phyloP scores from a whole-genome alignment of 306 rosid genomes.

The Cicer pinnatifidum region DNA sequence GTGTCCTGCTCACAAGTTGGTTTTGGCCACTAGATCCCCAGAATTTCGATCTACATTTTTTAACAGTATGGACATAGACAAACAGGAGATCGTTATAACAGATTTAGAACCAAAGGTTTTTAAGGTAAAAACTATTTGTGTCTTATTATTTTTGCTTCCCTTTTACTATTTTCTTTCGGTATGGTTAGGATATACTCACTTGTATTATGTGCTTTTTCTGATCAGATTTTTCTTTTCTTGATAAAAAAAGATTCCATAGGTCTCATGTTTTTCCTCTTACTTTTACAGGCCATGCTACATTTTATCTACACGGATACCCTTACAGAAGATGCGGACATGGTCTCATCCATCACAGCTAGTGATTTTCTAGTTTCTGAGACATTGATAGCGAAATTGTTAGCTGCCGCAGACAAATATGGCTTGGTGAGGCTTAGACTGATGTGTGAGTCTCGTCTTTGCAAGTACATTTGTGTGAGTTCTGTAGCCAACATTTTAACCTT shows the following conservation, averaged over 20 bases:
- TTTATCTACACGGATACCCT: constrained; percentile 80
- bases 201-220: background rate
- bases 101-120: constrained; percentile 83
- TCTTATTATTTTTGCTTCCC: constrained; percentile 15
- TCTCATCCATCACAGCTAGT: constrained; percentile 56
- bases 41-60: constrained; percentile 58
- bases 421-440: constrained; percentile 76
- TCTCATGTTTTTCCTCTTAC: constrained; percentile 46
- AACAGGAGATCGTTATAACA: constrained; percentile 55
- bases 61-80: constrained; percentile 52
- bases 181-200: constrained; percentile 33
- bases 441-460: constrained; percentile 88
- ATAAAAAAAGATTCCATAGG: background rate
- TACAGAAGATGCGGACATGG: constrained; percentile 63
- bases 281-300: constrained; percentile 75
- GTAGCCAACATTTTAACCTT: constrained; percentile 74
- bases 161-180: constrained; percentile 14
- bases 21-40: constrained; percentile 82
- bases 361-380: constrained; percentile 57
- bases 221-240: background rate
- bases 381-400: constrained; percentile 73
- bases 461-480: constrained; percentile 74
- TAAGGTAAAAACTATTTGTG: constrained; percentile 58
- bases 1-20: constrained; percentile 78
- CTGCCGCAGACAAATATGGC: constrained; percentile 75